These are phyloP conservation scores for Apiotrichum brassicae DNA, from an alignment of 1,284 basidiomycete species.

Conservation along the genomic window DNA sequence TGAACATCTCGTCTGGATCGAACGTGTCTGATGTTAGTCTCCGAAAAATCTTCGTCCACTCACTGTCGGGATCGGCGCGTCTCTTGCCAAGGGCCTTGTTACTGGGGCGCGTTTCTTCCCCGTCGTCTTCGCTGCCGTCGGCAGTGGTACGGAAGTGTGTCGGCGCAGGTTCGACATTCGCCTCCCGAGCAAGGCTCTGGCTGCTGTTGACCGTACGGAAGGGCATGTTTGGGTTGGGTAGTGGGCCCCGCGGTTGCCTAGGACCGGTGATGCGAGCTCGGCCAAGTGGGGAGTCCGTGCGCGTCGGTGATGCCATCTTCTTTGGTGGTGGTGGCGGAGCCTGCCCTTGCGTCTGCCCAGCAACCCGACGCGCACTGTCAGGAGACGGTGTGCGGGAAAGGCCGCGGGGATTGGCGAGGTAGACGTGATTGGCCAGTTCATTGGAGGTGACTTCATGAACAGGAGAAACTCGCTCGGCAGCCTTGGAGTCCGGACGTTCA, in stretches of 20 bases:
- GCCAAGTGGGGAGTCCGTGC: conserved; percentile 28
- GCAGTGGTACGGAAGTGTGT: conserved; percentile 2
- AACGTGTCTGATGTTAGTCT: conserved; percentile 20
- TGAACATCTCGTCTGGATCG: conserved; percentile 44
- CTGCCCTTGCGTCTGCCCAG: neutral
- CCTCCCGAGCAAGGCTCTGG: conserved; percentile 6
- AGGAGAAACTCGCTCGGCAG: neutral
- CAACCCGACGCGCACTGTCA: conserved; percentile 15
- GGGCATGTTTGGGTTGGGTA: too few relatives aligned
- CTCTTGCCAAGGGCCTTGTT: conserved; percentile 46
- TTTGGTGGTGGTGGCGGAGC: neutral
- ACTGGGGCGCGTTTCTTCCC: conserved; percentile 31
- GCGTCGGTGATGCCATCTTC: conserved; percentile 15
- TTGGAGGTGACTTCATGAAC: neutral
- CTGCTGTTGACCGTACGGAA: conserved; percentile 18
- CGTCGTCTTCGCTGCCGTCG: conserved; percentile 14
- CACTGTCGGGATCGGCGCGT: conserved; percentile 38
- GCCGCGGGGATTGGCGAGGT: neutral
- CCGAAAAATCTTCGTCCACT: conserved; percentile 20
- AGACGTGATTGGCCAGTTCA: neutral
- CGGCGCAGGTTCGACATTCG: neutral
- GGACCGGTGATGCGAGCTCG: conserved; percentile 19
- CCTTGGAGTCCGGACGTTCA: neutral
- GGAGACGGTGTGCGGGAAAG: conserved; percentile 34
- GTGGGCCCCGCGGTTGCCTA: conserved; percentile 36